Conservation (phyloP, 257 asterid species). For the Henckelia pumila region DNA sequence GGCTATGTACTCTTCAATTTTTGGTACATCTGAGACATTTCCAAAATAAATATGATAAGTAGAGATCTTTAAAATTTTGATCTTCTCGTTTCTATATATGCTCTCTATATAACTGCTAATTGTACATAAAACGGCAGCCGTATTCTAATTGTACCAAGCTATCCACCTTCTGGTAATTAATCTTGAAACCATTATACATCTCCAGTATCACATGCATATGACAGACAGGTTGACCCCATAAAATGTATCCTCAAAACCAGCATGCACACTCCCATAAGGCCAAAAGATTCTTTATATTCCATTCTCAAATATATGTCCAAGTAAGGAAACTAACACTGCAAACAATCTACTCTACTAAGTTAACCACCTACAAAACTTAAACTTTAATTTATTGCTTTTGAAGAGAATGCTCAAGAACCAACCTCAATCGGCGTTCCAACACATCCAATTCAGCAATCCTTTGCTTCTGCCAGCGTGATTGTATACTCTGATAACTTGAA, state of each 20-base stretch:
- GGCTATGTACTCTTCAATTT: too few species aligned
- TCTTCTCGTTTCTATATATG: neutral
- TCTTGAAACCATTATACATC: too few species aligned
- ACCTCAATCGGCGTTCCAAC: conserved; percentile 62
- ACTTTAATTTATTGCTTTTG: conserved; percentile 37
- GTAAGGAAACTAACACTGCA: neutral
- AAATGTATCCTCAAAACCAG: too few species aligned
- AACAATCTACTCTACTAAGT: conserved; percentile 20
- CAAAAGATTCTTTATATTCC: conserved; percentile 16
- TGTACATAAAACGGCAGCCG: too few species aligned
- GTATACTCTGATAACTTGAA: conserved; percentile 30
- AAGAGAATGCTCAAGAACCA: conserved; percentile 59
- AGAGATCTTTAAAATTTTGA: neutral
- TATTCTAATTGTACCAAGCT: too few species aligned
- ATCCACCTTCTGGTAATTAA: too few species aligned
- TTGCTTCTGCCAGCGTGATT: conserved; percentile 62
- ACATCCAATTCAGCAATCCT: conserved; percentile 67
- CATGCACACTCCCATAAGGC: neutral
- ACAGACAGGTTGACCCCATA: too few species aligned
- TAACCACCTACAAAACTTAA: conserved; percentile 19
- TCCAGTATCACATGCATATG: too few species aligned
- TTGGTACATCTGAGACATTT: neutral
- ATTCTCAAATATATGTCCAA: conserved; percentile 29
- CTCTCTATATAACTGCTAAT: too few species aligned
- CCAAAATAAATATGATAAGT: neutral